Percentiles rank a stretch among this genome's conserved stretches.
Evolutionary conservation across 257 asterid genomes (phyloP).

Genomic region (Leonotis leonurus): DNA sequence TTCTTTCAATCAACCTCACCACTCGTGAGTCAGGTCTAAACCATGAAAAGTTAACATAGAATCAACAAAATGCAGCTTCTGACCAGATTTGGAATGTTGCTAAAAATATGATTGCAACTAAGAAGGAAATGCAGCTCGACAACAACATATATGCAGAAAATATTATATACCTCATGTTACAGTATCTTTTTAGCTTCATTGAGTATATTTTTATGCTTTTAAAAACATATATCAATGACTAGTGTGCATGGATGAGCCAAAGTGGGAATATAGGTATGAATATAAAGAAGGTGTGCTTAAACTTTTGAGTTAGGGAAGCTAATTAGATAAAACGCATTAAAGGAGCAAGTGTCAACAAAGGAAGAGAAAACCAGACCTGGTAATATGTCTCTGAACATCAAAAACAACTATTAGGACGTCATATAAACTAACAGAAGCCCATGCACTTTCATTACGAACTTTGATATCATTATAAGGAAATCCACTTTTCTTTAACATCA

Average conservation of each 20-base stretch:
- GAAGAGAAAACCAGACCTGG: slow-evolving; percentile 45
- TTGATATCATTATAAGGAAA: slow-evolving; percentile 71
- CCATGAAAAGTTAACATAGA: slow-evolving; percentile 14
- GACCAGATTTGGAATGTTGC: slow-evolving; percentile 5
- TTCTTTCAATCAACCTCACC: slow-evolving; percentile 75
- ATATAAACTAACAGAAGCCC: slow-evolving; percentile 75
- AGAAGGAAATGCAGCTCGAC: no score
- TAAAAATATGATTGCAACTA: no score
- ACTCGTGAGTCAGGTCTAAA: slow-evolving; percentile 91
- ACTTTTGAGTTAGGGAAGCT: neutral
- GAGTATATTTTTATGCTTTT: neutral
- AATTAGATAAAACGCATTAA: slow-evolving; percentile 26
- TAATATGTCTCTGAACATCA: slow-evolving; percentile 91
- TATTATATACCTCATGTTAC: no score
- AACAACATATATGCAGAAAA: no score
- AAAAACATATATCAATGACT: neutral
- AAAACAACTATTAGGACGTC: slow-evolving; percentile 81
- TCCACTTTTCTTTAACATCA: slow-evolving; percentile 88
- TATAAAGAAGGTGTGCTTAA: no score
- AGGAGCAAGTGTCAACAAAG: neutral
- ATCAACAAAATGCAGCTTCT: neutral
- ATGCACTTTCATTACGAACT: slow-evolving; percentile 81
- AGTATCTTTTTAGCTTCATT: no score
- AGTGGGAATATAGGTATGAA: no score
- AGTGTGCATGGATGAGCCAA: no score